Conservation (phyloP, 1,284 basidiomycete species). For the Marasmius sp. region DNA sequence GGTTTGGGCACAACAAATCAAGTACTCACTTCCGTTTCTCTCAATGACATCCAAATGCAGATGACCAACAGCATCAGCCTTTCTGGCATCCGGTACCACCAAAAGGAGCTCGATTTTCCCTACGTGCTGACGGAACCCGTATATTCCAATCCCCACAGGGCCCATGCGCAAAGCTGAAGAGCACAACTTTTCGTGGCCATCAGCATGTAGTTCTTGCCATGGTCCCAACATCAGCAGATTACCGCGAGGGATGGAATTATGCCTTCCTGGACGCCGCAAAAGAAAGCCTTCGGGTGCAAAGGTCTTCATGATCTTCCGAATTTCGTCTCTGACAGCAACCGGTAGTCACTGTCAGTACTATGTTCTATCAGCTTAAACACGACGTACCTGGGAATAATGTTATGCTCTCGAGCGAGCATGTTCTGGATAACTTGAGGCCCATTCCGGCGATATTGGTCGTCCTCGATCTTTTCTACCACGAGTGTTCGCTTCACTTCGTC, state of each 20-base stretch:
- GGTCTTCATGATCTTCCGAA: constrained; percentile 12
- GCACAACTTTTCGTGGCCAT: constrained; percentile 15
- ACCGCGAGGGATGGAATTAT: constrained; percentile 2
- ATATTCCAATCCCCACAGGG: constrained; percentile 13
- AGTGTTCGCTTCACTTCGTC: neutral
- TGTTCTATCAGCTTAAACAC: too few relatives aligned
- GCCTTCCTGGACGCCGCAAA: constrained; percentile 3
- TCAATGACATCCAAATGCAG: constrained; percentile 14
- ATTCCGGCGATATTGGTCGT: neutral
- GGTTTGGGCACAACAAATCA: neutral
- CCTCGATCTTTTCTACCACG: neutral
- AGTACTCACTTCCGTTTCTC: constrained; percentile 2
- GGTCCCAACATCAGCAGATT: constrained; percentile 7
- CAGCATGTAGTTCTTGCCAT: constrained; percentile 15
- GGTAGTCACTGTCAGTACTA: neutral
- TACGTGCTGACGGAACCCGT: constrained; percentile 9
- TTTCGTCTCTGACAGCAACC: constrained; percentile 1
- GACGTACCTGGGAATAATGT: constrained; percentile 5
- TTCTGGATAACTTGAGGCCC: neutral
- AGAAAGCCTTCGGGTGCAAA: constrained; percentile 6
- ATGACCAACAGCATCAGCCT: constrained; percentile 10
- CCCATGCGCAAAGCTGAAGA: constrained; percentile 12
- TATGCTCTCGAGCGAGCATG: neutral
- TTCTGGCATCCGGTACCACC: constrained; percentile 11
- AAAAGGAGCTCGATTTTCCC: neutral